Evolutionary conservation across 2,329 filamentous ascomycete genomes (phyloP), one percentile per base, ranked within the genome.

Genomic region (Apiospora aurea): DNA sequence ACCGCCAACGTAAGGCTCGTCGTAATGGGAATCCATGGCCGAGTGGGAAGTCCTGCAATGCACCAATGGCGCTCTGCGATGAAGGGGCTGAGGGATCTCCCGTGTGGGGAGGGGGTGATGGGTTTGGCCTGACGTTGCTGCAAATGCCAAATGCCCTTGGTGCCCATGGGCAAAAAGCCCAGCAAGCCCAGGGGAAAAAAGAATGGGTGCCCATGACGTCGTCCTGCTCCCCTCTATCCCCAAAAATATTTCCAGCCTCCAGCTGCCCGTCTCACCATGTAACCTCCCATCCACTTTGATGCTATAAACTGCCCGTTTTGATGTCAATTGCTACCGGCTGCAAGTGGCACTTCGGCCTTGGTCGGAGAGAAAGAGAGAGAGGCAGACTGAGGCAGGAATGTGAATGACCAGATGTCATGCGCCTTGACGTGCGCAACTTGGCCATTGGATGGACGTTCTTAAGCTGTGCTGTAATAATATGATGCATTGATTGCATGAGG

Each of bases 241-340:
- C 57, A 41, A 64, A 64, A 64, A 41, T 64, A 5, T 21, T 64
- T 64, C 57, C 57, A 64, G 57, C 57, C 57, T 64, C 57, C 57
- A 18, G 57, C 57, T 64, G 34, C 57, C 57, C 57, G 57, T 64
- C 57, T 64, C 57, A 41, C 57, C 57, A 64, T 64, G 57, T 64
- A 64, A 64, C 57, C 18, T 41, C 10, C n/a, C 29, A 38, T 64
- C 57, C 57, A 64, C 57, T 64, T 64, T 64, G 53, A 21, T 64
- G 18, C 57, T n/a, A 18, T 64, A 11, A 11, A 41, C 34, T 64
- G 34, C 18, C 16, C 10, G 18, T n/a, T 64, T 64, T 41, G 18
- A 64, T 64, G 57, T n/a, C 57, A 64, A 41, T 41, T 64, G 34
- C 18, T n/a, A 18, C 21, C 46, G 57, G 34, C 57, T n/a, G 34